Evolutionary conservation across 2,329 filamentous ascomycete genomes (phyloP), one percentile per base, ranked within the genome.

Genomic region (Fusarium pilosicola): DNA sequence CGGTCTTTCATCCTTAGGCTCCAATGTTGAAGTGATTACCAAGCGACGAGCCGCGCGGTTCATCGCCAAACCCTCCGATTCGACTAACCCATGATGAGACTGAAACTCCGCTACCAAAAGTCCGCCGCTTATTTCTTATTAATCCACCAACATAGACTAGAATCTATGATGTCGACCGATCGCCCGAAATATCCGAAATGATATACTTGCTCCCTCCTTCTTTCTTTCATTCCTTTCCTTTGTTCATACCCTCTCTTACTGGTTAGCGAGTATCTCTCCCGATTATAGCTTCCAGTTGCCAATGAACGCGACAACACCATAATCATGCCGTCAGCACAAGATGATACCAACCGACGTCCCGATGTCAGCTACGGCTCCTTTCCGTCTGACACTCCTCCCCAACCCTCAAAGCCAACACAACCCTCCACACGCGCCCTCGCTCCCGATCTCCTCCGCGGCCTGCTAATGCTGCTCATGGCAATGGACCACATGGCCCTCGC

Each of bases 401-500:
- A 64, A 7, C 73, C 74, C 4, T 54, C 76, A 12, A 74, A 74
- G 22, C 70, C 71, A 11, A 61, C 72, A 15, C 71, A 73, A n/a
- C 68, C 70, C 30, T 58, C 65, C 64, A 62, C 76, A 9, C 80
- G 85, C 30, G 83, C 81, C 30, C 76, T 86, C 10, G 84, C 83
- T 1, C 85, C 85, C 7, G 85, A 86, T 64, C 78, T 86, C 22
- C 77, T 86, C 10, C 84, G 85, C 39, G 85, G 85, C 36, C 74
- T 85, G 6, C 77, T 86, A n/a, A 85, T 85, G 82, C 75, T 81
- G 18, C 51, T 84, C 62, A 86, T 86, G 85, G 84, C 84, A 2
- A 70, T 86, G 46, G 85, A 86, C 74, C 84, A 86, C 74, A 81
- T 79, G 62, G 76, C 79, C n/a, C 66, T 85, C 22, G 76, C 76